phyloP scores from a whole-genome alignment of 805 yeast species.

The Saccharomycopsis guyanensis region DNA sequence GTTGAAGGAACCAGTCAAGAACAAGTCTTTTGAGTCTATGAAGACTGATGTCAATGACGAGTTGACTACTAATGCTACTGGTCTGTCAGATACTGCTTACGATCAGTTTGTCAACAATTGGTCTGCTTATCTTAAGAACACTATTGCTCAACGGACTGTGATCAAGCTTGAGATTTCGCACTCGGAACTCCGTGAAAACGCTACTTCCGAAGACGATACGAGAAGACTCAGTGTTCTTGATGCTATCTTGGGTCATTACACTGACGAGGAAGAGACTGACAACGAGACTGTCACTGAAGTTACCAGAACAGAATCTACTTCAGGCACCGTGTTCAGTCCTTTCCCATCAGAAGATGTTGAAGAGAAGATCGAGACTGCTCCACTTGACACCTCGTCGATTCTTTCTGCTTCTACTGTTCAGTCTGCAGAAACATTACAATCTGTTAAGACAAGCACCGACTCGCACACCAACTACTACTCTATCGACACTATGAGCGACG shows the following conservation, averaged over 20 bases:
- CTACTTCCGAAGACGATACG: conserved; percentile 1
- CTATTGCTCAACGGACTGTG: conserved; percentile 14
- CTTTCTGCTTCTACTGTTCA: background rate
- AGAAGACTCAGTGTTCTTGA: conserved; percentile 17
- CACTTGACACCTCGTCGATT: background rate
- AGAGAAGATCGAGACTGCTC: background rate
- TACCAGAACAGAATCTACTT: background rate
- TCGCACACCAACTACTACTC: conserved; percentile 5
- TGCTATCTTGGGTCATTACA: conserved; percentile 12
- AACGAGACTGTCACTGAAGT: background rate
- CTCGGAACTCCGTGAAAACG: background rate
- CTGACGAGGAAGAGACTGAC: background rate
- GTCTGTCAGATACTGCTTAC: conserved; percentile 3
- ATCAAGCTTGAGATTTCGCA: conserved; percentile 7
- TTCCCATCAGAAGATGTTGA: background rate
- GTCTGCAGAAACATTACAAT: background rate
- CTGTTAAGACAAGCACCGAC: conserved; percentile 5
- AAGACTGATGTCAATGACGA: conserved; percentile 4
- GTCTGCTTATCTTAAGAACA: conserved; percentile 13
- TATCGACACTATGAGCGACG: background rate
- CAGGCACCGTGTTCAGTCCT: background rate
- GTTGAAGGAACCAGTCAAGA: background rate
- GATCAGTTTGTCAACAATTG: conserved; percentile 14
- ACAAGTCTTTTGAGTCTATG: conserved; percentile 2
- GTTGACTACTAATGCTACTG: background rate